A percentile compares a stretch with the other conserved stretches of the same genome.
These are phyloP conservation scores for Eragrostis nindensis DNA, from an alignment of 176 grass and related monocot genomes.

Conservation along the genomic window DNA sequence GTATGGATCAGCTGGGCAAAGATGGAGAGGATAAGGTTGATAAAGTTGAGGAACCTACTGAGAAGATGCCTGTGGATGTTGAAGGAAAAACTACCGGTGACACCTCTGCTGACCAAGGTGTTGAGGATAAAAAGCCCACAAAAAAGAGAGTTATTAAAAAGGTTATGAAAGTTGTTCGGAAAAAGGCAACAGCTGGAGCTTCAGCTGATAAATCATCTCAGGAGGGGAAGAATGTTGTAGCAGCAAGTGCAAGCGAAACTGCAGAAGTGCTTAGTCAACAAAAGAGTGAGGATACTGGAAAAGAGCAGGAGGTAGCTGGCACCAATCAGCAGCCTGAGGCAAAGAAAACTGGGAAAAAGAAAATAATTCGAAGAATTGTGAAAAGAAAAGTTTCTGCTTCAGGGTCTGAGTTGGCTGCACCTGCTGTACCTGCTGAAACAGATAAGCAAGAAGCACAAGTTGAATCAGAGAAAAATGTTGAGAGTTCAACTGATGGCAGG, in stretches of 20 bases:
- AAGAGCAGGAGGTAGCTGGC: conserved; percentile 39
- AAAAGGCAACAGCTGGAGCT: conserved; percentile 55
- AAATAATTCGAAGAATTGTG: conserved; percentile 89
- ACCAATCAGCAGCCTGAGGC: conserved; percentile 44
- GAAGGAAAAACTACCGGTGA: conserved; percentile 43
- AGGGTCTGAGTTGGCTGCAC: conserved; percentile 41
- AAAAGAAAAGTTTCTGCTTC: conserved; percentile 72
- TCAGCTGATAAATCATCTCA: conserved; percentile 51
- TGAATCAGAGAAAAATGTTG: conserved; percentile 60
- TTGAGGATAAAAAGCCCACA: conserved; percentile 57
- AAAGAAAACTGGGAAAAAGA: conserved; percentile 80
- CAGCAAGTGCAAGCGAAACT: conserved; percentile 48
- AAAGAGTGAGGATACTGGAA: conserved; percentile 42
- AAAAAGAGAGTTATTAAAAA: conserved; percentile 98
- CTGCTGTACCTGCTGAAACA: conserved; percentile 50
- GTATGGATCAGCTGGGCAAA: conserved; percentile 35
- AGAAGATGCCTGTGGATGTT: conserved; percentile 41
- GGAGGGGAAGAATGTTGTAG: conserved; percentile 47
- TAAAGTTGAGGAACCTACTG: conserved; percentile 39
- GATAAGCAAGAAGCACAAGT: conserved; percentile 45
- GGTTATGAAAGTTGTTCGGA: conserved; percentile 72
- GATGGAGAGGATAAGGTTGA: conserved; percentile 39
- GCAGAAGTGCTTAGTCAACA: conserved; percentile 34
- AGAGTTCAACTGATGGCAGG: conserved; percentile 25
- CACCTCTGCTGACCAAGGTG: conserved; percentile 39